Percentiles rank a stretch among this genome's conserved stretches.
Conservation (phyloP, 2,329 filamentous ascomycete species). For the Thyridium curvatum region DNA sequence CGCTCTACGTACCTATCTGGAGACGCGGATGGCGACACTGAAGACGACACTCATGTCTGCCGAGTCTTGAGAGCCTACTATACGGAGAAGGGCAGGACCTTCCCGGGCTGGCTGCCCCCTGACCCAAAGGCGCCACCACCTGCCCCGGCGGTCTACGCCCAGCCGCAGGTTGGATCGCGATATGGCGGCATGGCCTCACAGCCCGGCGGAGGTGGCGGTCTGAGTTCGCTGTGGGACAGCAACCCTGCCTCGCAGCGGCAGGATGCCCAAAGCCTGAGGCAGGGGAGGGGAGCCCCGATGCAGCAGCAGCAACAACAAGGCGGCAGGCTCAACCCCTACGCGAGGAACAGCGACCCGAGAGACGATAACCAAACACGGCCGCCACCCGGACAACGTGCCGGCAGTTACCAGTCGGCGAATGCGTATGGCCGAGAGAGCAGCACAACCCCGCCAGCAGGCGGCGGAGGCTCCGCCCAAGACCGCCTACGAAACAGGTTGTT, state of each 20-base stretch:
- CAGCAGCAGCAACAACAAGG: slow-evolving; percentile 19
- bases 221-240: slow-evolving; percentile 56
- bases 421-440: slow-evolving; percentile 18
- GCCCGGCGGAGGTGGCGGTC: slow-evolving; percentile 9
- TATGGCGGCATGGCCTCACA: slow-evolving; percentile 40
- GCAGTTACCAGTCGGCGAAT: slow-evolving; percentile 61
- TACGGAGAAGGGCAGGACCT: slow-evolving; percentile 73
- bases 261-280: slow-evolving; percentile 39
- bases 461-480: slow-evolving; percentile 61
- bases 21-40: slow-evolving; percentile 64
- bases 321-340: slow-evolving; percentile 24
- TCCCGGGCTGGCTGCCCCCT: slow-evolving; percentile 82
- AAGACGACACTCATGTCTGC: slow-evolving; percentile 93
- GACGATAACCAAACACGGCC: slow-evolving; percentile 45
- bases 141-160: slow-evolving; percentile 45
- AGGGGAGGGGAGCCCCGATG: slow-evolving; percentile 27
- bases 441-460: slow-evolving; percentile 18
- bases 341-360: slow-evolving; percentile 17
- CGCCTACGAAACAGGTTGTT: slow-evolving; percentile 75
- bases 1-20: slow-evolving; percentile 62
- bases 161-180: slow-evolving; percentile 42
- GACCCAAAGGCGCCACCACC: slow-evolving; percentile 71
- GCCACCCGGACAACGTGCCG: slow-evolving; percentile 65
- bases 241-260: slow-evolving; percentile 28
- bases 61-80: slow-evolving; percentile 92